Conservation (phyloP, 768 basidiomycete genomes). For the Crepidotus variabilis region DNA sequence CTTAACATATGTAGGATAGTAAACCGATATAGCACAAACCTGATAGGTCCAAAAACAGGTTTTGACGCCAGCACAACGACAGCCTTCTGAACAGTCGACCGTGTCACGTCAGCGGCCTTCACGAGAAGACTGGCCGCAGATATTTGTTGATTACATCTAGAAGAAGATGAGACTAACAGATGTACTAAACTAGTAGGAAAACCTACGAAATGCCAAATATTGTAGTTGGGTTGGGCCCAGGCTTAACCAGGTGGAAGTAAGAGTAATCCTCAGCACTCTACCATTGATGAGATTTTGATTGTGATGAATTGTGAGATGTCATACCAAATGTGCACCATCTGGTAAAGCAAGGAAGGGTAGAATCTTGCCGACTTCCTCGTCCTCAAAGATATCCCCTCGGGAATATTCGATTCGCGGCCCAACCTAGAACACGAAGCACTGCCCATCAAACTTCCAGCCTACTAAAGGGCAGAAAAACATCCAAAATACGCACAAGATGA, state of each 20-base stretch:
- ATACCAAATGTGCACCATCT: constrained; percentile 92
- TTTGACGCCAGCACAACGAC: constrained; percentile 91
- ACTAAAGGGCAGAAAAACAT: constrained; percentile 5
- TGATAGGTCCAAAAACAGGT: constrained; percentile 91
- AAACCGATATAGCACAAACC: constrained; percentile 35
- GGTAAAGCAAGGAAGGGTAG: constrained; percentile 95
- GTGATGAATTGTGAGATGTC: constrained; percentile 20
- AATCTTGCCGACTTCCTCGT: constrained; percentile 81
- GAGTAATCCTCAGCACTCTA: constrained; percentile 93
- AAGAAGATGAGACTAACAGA: constrained; percentile 7
- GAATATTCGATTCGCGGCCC: constrained; percentile 90
- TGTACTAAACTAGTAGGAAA: neutral
- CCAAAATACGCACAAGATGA: constrained; percentile 63
- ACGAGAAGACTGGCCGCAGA: constrained; percentile 72
- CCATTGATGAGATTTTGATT: constrained; percentile 4
- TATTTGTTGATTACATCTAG: constrained; percentile 94
- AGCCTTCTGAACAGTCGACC: constrained; percentile 96
- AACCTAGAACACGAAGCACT: constrained; percentile 43
- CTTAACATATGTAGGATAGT: neutral
- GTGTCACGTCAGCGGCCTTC: constrained; percentile 82
- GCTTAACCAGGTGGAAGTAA: constrained; percentile 88
- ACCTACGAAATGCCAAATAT: constrained; percentile 94
- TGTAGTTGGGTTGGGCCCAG: constrained; percentile 67
- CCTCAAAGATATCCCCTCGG: constrained; percentile 72
- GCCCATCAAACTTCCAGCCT: constrained; percentile 10